A percentile compares a stretch with the other conserved stretches of the same genome.
phyloP scores from a whole-genome alignment of 139 green algal species.

The Chlorella ohadii region DNA sequence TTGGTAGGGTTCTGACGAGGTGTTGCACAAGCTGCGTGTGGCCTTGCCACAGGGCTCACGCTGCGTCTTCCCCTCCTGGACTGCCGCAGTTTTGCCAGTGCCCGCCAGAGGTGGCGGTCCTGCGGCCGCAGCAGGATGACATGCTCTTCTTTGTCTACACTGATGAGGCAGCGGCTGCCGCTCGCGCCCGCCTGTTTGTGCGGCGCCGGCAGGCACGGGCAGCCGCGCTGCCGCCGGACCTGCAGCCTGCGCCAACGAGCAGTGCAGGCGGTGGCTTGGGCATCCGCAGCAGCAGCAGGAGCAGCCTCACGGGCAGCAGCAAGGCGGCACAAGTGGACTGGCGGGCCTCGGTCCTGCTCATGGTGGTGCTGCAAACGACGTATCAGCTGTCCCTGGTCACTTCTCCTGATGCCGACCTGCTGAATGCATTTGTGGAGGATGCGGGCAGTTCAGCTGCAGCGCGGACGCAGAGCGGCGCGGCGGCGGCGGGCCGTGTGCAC shows the following conservation, averaged over 20 bases:
- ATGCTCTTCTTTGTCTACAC: slow-evolving; percentile 60
- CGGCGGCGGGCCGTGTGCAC: slow-evolving; percentile 9
- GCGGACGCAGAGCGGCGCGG: background rate
- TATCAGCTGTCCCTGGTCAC: slow-evolving; percentile 68
- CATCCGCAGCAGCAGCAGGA: background rate
- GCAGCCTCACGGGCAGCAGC: background rate
- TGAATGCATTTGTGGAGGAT: slow-evolving; percentile 15
- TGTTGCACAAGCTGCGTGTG: too few relatives aligned
- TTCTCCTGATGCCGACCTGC: slow-evolving; percentile 6
- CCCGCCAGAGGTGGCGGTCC: background rate
- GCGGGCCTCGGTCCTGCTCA: slow-evolving; percentile 63
- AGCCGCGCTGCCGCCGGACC: slow-evolving; percentile 17
- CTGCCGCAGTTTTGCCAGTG: slow-evolving; percentile 41
- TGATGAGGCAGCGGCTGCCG: background rate
- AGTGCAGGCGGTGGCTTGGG: background rate
- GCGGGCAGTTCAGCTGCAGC: background rate
- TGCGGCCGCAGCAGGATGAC: slow-evolving; percentile 45
- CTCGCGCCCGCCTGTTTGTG: slow-evolving; percentile 11
- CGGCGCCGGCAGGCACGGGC: slow-evolving; percentile 5
- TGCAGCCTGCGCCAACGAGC: background rate
- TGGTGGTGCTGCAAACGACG: slow-evolving; percentile 73
- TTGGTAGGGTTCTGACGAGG: too few relatives aligned
- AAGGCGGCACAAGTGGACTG: slow-evolving; percentile 61
- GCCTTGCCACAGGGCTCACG: too few relatives aligned
- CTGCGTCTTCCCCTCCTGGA: background rate